Evolutionary conservation across 2,329 filamentous ascomycete genomes (phyloP), one percentile per base, ranked within the genome.

Genomic region (Zasmidium citrigriseum): DNA sequence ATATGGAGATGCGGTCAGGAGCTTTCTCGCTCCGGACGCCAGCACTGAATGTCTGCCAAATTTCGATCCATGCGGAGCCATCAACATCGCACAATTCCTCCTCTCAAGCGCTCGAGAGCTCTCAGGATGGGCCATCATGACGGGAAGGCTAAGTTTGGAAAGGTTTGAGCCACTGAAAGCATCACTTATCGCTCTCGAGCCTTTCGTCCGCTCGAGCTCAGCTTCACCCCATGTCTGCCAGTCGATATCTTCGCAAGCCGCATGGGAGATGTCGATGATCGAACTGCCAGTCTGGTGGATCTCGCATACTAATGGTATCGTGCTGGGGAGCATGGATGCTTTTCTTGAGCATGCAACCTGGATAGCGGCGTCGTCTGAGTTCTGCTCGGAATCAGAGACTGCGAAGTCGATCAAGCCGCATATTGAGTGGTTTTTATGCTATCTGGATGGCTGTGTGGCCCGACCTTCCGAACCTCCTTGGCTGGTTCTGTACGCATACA

Each of bases 241-340:
- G 12, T 27, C 47, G 22, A 50, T 50, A 25, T 25, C 47, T 3
- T 25, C 20, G 20, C 20, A 44, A 23, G 51, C 51, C 14, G 25
- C 51, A 4, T 53, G 51, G 51, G 51, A 53, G 25, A 53, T 53
- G 51, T 21, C 51, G 11, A 46, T 53, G 38, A 53, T 53, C 14
- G 51, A 53, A 22, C 51, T 53, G 12, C 51, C 20, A n/a, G 38
- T 53, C 3, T 53, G 51, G 51, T 45, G 51, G 29, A 29, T 34
- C 1, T 53, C 51, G 21, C 51, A 53, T 22, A 53, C 38, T 16
- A 23, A 21, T 20, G 51, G 51, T 3, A 21, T 46, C 22, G 51
- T 53, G 38, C 20, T 45, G n/a, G 51, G 29, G 2, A 53, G 51
- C 21, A 46, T 53, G 29, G 34, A 53, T 45, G 38, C 20, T 10